Conservation (phyloP, 805 yeast genomes). For the Yamadazyma olivae region DNA sequence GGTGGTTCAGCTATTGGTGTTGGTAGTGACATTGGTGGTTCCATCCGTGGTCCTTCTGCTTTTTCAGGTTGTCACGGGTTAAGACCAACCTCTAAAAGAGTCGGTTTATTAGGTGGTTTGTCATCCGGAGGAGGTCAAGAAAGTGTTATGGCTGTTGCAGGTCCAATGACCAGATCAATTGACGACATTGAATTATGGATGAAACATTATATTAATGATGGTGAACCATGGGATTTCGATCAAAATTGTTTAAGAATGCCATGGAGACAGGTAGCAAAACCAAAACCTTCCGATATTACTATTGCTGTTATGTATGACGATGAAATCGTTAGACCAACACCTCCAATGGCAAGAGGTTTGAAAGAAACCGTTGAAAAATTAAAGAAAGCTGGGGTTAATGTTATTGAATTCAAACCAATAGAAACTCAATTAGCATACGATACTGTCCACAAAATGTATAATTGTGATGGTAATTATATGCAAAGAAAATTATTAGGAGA, state of each 20-base stretch:
- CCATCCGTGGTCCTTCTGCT: constrained; percentile 44
- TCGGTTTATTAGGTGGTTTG: constrained; percentile 42
- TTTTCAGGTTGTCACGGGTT: constrained; percentile 40
- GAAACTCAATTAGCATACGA: constrained; percentile 57
- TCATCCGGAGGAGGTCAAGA: constrained; percentile 63
- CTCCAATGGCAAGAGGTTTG: constrained; percentile 60
- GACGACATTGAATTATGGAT: constrained; percentile 70
- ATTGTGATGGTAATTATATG: constrained; percentile 64
- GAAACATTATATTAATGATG: constrained; percentile 57
- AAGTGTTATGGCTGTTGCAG: constrained; percentile 61
- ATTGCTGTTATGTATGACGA: constrained; percentile 65
- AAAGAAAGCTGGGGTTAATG: constrained; percentile 54
- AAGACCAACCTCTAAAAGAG: constrained; percentile 40
- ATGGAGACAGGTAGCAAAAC: constrained; percentile 48
- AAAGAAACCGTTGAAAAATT: constrained; percentile 52
- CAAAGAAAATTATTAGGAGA: constrained; percentile 49
- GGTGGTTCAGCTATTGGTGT: constrained; percentile 40
- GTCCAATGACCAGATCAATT: constrained; percentile 63
- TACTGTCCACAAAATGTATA: constrained; percentile 54
- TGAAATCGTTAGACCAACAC: constrained; percentile 63
- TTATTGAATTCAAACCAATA: constrained; percentile 57
- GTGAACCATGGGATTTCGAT: constrained; percentile 61
- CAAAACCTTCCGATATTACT: constrained; percentile 44
- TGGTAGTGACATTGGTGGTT: constrained; percentile 45
- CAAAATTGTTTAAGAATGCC: constrained; percentile 46